Evolutionary conservation across 2,329 filamentous ascomycete genomes (phyloP), one percentile per base, ranked within the genome.

Genomic region (Apiospora malaysiana): DNA sequence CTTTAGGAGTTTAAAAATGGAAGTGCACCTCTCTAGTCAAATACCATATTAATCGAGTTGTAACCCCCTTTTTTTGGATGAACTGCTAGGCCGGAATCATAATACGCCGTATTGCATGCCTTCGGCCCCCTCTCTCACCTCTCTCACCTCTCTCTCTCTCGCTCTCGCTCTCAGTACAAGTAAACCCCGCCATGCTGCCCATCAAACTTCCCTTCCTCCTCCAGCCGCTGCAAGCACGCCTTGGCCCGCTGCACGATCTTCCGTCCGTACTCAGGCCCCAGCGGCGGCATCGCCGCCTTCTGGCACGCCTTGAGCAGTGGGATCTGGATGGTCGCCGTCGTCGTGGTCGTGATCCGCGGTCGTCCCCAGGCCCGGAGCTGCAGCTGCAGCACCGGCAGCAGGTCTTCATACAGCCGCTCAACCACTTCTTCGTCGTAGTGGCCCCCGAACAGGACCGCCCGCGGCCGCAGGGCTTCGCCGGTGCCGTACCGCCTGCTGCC

Each of bases 231-330:
- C 5, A 27, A 4, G 10, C 45, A 67, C 40, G 14, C 42, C 66
- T 67, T 67, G 18, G n/a, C 66, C n/a, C 45, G 23, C 66, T 67
- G 56, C 9, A 40, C n/a, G 4, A 67, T 46, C 66, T 47, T 67
- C 40, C 16, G 45, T 23, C 66, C 66, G 42, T 67, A 67, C 66
- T 67, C 45, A 1, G 66, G 66, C 14, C 66, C 66, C 14, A 67
- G 45, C 27, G 66, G 66, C 4, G 66, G 42, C 66, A 67, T 67
- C 40, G 45, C 8, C 18, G 45, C 45, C 1, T 21, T 25, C n/a
- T 67, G 66, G 12, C 27, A 46, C 16, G 45, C 66, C 10, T 67
- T 67, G 56, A 63, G 56, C 9, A 63, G 32, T 21, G 56, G 56
- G 37, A 63, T 12, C 18, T 63, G n/a, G 8, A 9, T 40, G 3